Percentiles rank a stretch among this genome's conserved stretches.
phyloP scores from a whole-genome alignment of 495 filamentous ascomycete species.

The Neurospora discreta region DNA sequence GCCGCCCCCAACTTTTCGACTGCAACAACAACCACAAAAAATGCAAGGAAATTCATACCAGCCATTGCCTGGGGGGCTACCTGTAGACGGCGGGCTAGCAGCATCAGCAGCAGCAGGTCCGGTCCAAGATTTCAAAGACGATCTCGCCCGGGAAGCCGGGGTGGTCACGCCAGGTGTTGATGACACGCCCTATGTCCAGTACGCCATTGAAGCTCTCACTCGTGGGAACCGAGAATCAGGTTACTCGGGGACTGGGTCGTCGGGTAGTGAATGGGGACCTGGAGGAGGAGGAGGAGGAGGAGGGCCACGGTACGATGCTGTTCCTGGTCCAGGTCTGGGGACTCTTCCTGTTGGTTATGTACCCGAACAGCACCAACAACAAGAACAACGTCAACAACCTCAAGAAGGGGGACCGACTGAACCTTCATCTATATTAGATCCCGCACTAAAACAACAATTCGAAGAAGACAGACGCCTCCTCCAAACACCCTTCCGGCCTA shows the following conservation, averaged over 20 bases:
- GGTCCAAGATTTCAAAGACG: conserved; percentile 30
- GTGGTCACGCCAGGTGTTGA: conserved; percentile 38
- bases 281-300: not conserved
- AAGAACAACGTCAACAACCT: conserved; percentile 1
- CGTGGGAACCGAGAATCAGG: conserved; percentile 17
- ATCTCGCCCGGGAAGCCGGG: conserved; percentile 30
- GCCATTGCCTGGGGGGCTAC: conserved; percentile 4
- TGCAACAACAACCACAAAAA: not conserved
- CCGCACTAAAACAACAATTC: not conserved
- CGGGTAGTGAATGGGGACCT: conserved; percentile 14
- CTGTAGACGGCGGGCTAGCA: conserved; percentile 6
- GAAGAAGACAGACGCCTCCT: not conserved
- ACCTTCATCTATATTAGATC: not conserved
- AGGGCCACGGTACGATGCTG: not conserved
- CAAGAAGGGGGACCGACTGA: not conserved
- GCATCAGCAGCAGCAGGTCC: conserved; percentile 26
- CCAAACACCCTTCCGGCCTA: conserved; percentile 1
- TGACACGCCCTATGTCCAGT: conserved; percentile 36
- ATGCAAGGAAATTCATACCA: not conserved
- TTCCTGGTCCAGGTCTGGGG: not conserved
- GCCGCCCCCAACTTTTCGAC: not conserved
- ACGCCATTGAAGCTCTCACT: conserved; percentile 37
- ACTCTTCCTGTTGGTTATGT: not conserved
- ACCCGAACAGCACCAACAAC: conserved; percentile 1
- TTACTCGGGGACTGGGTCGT: conserved; percentile 18